Evolutionary conservation across 306 rosid species (phyloP), one percentile per base, ranked within the genome.

Genomic region (Acacia melanoxylon): DNA sequence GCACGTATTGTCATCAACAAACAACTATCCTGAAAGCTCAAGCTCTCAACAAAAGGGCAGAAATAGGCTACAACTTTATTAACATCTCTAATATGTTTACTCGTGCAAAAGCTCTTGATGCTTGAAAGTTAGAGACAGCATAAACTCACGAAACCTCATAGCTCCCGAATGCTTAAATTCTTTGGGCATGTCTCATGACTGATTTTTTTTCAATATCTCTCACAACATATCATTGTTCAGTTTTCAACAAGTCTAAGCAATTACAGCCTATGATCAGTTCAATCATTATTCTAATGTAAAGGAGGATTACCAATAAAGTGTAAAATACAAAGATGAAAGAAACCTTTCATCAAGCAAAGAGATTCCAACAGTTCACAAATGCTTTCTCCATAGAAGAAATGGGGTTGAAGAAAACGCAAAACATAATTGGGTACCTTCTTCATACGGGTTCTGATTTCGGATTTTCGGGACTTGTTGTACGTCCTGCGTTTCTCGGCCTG

Each of bases 401-500:
- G 68, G 33, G 44, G 7, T 27, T 58, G 72, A 58, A 14, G 10
- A 29, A 29, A 63, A 63, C 9, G 37, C 37, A 63, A 63, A 12
- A 29, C 15, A 22, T 17, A 17, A 80, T 41, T 63, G 73, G 27
- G n/a, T 75, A 95, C 99, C 98, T 91, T 95, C 90, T 83, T 95
- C 83, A 91, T 91, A 35, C 98, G 89, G 52, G 98, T 95, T 86
- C 71, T 92, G 67, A 93, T 69, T 87, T 95, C 97, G 7, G 97
- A 93, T 81, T 96, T 96, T 15, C 84, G 85, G 22, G 98, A 84
- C 83, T 89, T 96, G 87, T 96, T 90, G 84, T 91, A 93, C 84
- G 91, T 0, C 72, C 99, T 90, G 79, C 94, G 92, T 76, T 90
- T 93, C 91, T 96, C 98, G 2, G 99, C 91, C 78, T 92, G 93